Percentiles rank a stretch among this genome's conserved stretches.
These are phyloP conservation scores for Monosporozyma aquatica DNA, from an alignment of 805 yeast genomes.

Conservation along the genomic window DNA sequence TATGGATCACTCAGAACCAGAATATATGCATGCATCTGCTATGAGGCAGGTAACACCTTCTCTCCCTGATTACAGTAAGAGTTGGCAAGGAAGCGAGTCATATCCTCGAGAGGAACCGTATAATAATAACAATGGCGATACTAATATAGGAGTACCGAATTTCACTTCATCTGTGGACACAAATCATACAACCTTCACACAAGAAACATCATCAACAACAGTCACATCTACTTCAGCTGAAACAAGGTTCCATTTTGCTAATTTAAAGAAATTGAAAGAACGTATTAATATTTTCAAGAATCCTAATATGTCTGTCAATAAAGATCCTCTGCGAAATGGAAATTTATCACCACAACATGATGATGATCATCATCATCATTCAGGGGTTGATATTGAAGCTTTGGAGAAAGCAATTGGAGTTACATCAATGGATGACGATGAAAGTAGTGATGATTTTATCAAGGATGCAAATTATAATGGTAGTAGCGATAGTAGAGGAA, in stretches of 20 bases:
- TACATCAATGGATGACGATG: conserved; percentile 8
- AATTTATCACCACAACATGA: background rate
- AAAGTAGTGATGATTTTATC: background rate
- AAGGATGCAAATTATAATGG: background rate
- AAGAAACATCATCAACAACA: conserved; percentile 14
- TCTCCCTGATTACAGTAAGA: background rate
- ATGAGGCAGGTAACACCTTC: conserved; percentile 24
- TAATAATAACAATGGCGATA: background rate
- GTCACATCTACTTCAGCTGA: conserved; percentile 25
- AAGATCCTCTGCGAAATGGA: background rate
- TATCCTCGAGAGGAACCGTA: background rate
- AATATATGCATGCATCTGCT: conserved; percentile 23
- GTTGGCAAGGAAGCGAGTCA: background rate
- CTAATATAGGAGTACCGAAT: conserved; percentile 4
- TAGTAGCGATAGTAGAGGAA: background rate
- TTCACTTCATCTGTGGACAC: conserved; percentile 23
- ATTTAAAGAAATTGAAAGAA: conserved; percentile 28
- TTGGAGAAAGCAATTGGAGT: conserved; percentile 32
- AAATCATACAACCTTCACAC: conserved; percentile 15
- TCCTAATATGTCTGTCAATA: conserved; percentile 15
- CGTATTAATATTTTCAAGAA: conserved; percentile 29
- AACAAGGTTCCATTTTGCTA: conserved; percentile 30
- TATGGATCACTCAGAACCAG: background rate
- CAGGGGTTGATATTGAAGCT: conserved; percentile 28
- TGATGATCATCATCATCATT: conserved; percentile 8